Base-by-base conservation (phyloP, 345 rosid genomes). In the Cardamine chenopodiifolia region DNA sequence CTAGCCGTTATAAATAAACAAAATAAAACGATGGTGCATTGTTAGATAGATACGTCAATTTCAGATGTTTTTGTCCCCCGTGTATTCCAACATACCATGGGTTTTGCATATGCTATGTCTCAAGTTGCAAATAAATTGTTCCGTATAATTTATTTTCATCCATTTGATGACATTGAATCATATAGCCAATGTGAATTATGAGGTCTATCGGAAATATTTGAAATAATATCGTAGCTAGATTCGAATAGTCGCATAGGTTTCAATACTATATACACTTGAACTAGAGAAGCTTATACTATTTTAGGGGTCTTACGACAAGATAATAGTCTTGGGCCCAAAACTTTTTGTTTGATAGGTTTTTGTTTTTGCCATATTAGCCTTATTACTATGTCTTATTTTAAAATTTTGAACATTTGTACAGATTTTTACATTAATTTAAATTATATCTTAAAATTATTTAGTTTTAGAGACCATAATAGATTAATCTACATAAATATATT, bases 11-110 rank as follows among this genome's bases (percentile, higher is more conserved):
- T 61, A 40, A 48, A 66, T 44, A 47, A 7, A 61, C 1, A 1
- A 25, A 60, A 13, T 28, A 47, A 31, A 26, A 13, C 19, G 18
- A 13, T 0, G 73, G 53, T 35, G 62, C 26, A 39, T 26, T 68
- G 57, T 35, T 4, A 68, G 37, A 19, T 20, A 39, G 48, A 75
- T 50, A 64, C 71, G 76, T 65, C 76, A 69, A 68, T 20, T 44
- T 70, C 74, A 65, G 62, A 70, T 63, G 72, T 77, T 49, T 64
- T 55, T 77, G 80, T 77, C 76, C 72, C 76, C 80, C 47, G 50
- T 2, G 39, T 77, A 77, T 77, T 77, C 76, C 76, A 77, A 77
- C 80, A 77, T 63, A 54, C 72, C 71, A 77, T 77, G 76, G 44
- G 52, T 40, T 35, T 71, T 65, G 71, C 66, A 71, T 68, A 63